A percentile compares a stretch with the other conserved stretches of the same genome.
phyloP scores from a whole-genome alignment of 345 rosid species.

The Populus davidiana region DNA sequence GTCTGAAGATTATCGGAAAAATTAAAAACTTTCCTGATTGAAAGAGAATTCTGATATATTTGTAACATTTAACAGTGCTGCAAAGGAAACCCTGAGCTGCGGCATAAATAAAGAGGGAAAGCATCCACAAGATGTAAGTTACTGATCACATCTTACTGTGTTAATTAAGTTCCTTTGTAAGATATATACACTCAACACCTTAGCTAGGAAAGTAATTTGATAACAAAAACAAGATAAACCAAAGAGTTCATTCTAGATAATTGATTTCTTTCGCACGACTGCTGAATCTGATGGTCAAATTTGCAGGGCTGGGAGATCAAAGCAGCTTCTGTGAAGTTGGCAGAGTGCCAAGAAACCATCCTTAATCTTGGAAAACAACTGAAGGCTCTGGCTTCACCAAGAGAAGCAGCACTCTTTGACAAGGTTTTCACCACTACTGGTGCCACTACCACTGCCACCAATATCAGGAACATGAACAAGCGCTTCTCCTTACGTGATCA shows the following conservation, averaged over 20 bases:
- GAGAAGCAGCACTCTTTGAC: conserved; percentile 42
- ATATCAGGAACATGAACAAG: conserved; percentile 32
- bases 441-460: conserved; percentile 23
- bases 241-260: neutral
- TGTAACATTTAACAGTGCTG: conserved; percentile 44
- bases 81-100: conserved; percentile 41
- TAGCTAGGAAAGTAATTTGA: neutral
- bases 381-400: conserved; percentile 61
- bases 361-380: conserved; percentile 69
- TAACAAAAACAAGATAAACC: neutral
- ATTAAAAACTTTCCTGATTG: neutral
- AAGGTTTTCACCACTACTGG: conserved; percentile 33
- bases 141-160: conserved; percentile 2
- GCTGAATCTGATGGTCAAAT: conserved; percentile 11
- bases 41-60: conserved; percentile 12
- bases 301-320: conserved; percentile 65
- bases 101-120: conserved; percentile 41
- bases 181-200: neutral
- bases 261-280: neutral
- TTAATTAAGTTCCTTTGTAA: neutral
- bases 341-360: conserved; percentile 88
- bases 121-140: conserved; percentile 55
- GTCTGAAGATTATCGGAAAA: neutral
- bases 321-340: conserved; percentile 72
- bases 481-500: conserved; percentile 57